Evolutionary conservation across 257 asterid species (phyloP), one percentile per base, ranked within the genome.

Genomic region (Scutellaria barbata): DNA sequence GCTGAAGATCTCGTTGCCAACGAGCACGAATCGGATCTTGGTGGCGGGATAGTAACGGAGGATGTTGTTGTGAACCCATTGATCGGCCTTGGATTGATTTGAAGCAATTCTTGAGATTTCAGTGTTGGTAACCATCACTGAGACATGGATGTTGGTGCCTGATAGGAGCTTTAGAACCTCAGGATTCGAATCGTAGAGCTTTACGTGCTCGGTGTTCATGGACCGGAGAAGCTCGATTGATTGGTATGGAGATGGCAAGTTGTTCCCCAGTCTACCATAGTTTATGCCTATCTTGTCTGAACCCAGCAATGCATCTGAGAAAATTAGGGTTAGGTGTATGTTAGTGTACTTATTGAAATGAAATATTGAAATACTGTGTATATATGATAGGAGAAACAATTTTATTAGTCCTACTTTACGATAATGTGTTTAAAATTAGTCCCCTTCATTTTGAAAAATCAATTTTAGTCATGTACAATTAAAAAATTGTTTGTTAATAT

Each of bases 1-100:
- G 74, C 86, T 82, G 41, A 92, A 77, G 8, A 92, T 79, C 63
- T 92, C 96, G 61, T 92, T 89, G 6, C 98, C 96, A 1, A 89
- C 90, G 1, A 89, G 80, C 5, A 92, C 51, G 78, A 43, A 86
- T 2, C 95, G 79, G 61, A 92, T 85, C 63, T 61, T 81, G 0
- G 95, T 86, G 46, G 9, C 47, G 2, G 97, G 95, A 62, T 87
- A 81, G 77, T 80, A 76, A 0, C 85, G 37, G 0, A 92, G 68
- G 66, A 92, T 79, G 45, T 87, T 92, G 0, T 82, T 77, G 0
- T 45, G 72, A n/a, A 87, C 85, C 98, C 98, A 92, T 20, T 33
- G 66, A 48, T 87, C 74, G 7, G 93, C 88, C 0, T 46, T 35
- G 0, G 88, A 57, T 14, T 83, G 87, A 77, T 79, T 75, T 2